Evolutionary conservation across 441 rosid genomes (phyloP).

Genomic region (Iberis amara): DNA sequence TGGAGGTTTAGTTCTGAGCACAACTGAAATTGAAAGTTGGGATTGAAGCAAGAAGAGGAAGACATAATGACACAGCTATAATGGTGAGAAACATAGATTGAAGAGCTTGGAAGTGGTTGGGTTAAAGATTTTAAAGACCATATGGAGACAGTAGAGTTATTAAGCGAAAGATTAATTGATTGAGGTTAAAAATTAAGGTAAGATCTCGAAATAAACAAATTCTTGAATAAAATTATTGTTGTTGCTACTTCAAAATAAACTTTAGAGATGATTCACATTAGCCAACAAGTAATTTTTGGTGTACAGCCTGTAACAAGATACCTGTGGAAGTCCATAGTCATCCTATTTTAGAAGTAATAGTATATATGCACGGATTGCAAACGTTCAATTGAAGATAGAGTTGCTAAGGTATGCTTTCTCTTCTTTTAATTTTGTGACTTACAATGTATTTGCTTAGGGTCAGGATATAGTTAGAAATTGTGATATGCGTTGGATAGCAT

Average conservation of each 20-base stretch:
- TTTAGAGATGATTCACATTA: conserved; percentile 32
- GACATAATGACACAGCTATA: too few relatives aligned
- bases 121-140: too few relatives aligned
- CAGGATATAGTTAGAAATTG: conserved; percentile 13
- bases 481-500: not conserved
- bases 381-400: conserved; percentile 59
- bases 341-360: conserved; percentile 78
- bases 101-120: too few relatives aligned
- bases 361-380: conserved; percentile 96
- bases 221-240: too few relatives aligned
- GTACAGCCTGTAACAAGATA: conserved; percentile 76
- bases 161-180: too few relatives aligned
- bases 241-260: too few relatives aligned
- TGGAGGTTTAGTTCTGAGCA: conserved; percentile 38
- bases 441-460: conserved; percentile 5
- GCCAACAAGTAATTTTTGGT: conserved; percentile 43
- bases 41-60: not conserved
- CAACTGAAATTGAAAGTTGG: not conserved
- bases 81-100: too few relatives aligned
- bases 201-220: too few relatives aligned
- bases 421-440: conserved; percentile 16
- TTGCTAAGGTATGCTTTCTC: conserved; percentile 54
- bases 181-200: too few relatives aligned
- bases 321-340: conserved; percentile 67
- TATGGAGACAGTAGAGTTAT: too few relatives aligned